Evolutionary conservation across 495 filamentous ascomycete species (phyloP).

Genomic region (Neurospora sp.): DNA sequence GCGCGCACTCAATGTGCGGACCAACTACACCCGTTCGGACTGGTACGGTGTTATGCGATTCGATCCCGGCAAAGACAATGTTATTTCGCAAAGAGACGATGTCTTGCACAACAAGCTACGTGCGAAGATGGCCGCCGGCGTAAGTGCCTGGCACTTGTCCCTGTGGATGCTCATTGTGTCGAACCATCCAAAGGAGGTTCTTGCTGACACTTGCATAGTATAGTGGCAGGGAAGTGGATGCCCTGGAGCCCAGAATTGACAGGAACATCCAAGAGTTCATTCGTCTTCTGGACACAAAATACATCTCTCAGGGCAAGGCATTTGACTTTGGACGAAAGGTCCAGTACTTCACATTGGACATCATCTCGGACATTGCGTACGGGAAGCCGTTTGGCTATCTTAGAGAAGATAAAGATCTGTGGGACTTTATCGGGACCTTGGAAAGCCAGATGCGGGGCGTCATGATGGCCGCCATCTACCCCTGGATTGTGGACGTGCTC

Average conservation of each 20-base stretch:
- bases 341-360: slow-evolving; percentile 48
- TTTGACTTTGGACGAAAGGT: slow-evolving; percentile 46
- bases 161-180: neutral
- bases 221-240: slow-evolving; percentile 33
- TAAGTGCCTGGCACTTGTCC: neutral
- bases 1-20: slow-evolving; percentile 26
- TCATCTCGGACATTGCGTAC: slow-evolving; percentile 55
- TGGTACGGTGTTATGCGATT: slow-evolving; percentile 38
- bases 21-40: slow-evolving; percentile 24
- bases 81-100: slow-evolving; percentile 21
- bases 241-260: slow-evolving; percentile 38
- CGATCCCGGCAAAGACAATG: slow-evolving; percentile 32
- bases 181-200: no score
- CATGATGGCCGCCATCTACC: slow-evolving; percentile 42
- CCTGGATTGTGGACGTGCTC: slow-evolving; percentile 45
- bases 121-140: slow-evolving; percentile 20
- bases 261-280: slow-evolving; percentile 34
- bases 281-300: slow-evolving; percentile 32
- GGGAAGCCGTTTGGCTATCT: slow-evolving; percentile 55
- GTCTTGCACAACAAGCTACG: slow-evolving; percentile 22
- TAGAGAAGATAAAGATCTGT: slow-evolving; percentile 45
- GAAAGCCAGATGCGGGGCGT: slow-evolving; percentile 40
- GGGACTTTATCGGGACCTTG: slow-evolving; percentile 43
- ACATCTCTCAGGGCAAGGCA: slow-evolving; percentile 38
- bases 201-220: slow-evolving; percentile 5